phyloP scores from a whole-genome alignment of 1,284 basidiomycete genomes.

The Malassezia cuniculi region DNA sequence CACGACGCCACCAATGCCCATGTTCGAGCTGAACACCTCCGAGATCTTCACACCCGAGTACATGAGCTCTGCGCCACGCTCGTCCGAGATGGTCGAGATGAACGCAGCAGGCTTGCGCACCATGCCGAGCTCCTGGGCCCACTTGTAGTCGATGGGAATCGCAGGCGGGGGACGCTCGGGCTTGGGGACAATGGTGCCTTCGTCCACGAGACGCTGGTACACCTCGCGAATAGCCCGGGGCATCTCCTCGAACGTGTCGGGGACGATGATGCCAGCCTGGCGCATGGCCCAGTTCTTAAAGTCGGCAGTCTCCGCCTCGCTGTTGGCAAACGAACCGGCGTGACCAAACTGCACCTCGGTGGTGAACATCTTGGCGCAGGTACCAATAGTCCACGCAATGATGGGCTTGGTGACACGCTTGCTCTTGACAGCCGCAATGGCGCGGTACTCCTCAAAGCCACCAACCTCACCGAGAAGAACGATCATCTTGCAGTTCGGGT shows the following conservation, averaged over 20 bases:
- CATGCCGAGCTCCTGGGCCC: constrained; percentile 90
- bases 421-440: constrained; percentile 90
- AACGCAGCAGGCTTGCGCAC: constrained; percentile 98
- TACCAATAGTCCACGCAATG: constrained; percentile 98
- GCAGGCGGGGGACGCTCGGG: constrained; percentile 77
- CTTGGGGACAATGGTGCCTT: constrained; percentile 60
- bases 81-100: constrained; percentile 98
- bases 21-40: constrained; percentile 57
- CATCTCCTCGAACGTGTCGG: constrained; percentile 92
- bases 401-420: constrained; percentile 95
- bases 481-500: constrained; percentile 96
- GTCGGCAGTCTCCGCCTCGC: constrained; percentile 88
- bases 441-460: constrained; percentile 96
- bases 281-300: constrained; percentile 95
- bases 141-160: constrained; percentile 99
- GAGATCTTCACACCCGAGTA: constrained; percentile 99
- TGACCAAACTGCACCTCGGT: constrained; percentile 99
- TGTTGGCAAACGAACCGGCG: constrained; percentile 96
- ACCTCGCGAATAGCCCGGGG: constrained; percentile 70
- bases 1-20: constrained; percentile 88
- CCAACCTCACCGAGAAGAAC: constrained; percentile 97
- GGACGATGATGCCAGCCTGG: constrained; percentile 86
- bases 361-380: constrained; percentile 99
- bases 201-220: constrained; percentile 67
- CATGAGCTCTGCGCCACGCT: constrained; percentile 93